Evolutionary conservation across 768 basidiomycete genomes (phyloP), one percentile per base, ranked within the genome.

Genomic region (Favolaschia claudopus): DNA sequence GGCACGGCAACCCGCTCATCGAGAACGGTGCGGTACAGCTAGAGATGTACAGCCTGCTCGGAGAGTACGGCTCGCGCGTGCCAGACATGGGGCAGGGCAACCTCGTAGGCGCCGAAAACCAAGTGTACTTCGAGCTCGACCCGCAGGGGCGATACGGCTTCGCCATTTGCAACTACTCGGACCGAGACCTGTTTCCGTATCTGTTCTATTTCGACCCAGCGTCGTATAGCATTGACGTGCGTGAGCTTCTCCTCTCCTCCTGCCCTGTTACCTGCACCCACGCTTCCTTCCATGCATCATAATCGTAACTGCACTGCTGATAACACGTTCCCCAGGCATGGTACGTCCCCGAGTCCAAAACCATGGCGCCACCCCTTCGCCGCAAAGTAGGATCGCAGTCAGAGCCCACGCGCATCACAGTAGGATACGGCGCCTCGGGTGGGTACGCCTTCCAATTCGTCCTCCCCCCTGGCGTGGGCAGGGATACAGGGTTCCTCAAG

Each of bases 401-500:
- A 2, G 50, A 52, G 10, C 61, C 61, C 6, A 43, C 50, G 12
- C 49, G 55, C 4, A 25, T 62, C 17, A 62, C 61, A 13, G 39
- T 62, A 7, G 61, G 61, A 5, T 62, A 58, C 32, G 61, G 61
- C 45, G 28, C 61, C 2, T 25, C 28, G 0, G 55, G 61, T 6
- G 61, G 55, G 20, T 62, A 58, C 36, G 62, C 62, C 19, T 59
- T 63, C 44, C 47, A 53, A 51, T 77, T 80, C 52, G 67, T 73
- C 3, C 62, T 77, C 5, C 67, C 70, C 7, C 69, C 70, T 13
- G 68, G 68, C 17, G 62, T 66, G 15, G 68, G 72, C n/a, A 67
- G 69, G 32, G 78, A 77, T 37, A 74, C 76, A 0, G 78, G 79
- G 13, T 82, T 82, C 67, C 64, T 83, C 50, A 82, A 82, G 56